Evolutionary conservation across 1,139 yeast species (phyloP), one percentile per base, ranked within the genome.

Genomic region (Suhomyces kunorum): DNA sequence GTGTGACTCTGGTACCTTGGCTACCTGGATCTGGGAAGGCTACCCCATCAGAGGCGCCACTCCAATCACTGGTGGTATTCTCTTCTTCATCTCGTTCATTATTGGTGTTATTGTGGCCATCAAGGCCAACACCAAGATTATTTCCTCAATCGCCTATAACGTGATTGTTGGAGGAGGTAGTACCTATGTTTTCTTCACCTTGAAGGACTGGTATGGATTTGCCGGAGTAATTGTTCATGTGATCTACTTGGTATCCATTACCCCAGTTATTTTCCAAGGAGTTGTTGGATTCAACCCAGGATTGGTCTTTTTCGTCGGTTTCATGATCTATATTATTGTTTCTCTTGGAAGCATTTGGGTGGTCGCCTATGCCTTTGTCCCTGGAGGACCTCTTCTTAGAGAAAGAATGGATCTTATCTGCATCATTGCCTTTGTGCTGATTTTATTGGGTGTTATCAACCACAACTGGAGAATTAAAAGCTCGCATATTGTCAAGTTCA

Each of bases 351-450:
- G 90, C 62, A 95, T 92, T 36, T 92, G 98, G 98, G 81, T 86
- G 39, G 98, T 92, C 29, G 98, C 98, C 0, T 92, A 92, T 61
- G 98, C 98, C 0, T 92, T 92, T 66, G 98, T 92, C 37, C 98
- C 98, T 12, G 92, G 87, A 47, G 98, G 98, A 5, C 83, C 83
- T 57, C 50, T 86, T 19, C 71, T 92, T 42, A 79, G 98, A 57
- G 98, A 92, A 64, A 78, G 96, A 58, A 82, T 92, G 5, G 95
- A 89, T 61, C 61, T 86, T 31, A 78, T 92, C 3, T 62, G 88
- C 36, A 73, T 74, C 5, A 38, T 54, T 6, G 62, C 75, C 1
- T 61, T 57, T 29, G 50, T 68, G 4, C 76, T 85, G 43, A 79
- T 84, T 33, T 54, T 68, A 1, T 49, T 56, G 13, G 76, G 76